phyloP scores from a whole-genome alignment of 2,329 filamentous ascomycete species.

The Metarhizium humberi region DNA sequence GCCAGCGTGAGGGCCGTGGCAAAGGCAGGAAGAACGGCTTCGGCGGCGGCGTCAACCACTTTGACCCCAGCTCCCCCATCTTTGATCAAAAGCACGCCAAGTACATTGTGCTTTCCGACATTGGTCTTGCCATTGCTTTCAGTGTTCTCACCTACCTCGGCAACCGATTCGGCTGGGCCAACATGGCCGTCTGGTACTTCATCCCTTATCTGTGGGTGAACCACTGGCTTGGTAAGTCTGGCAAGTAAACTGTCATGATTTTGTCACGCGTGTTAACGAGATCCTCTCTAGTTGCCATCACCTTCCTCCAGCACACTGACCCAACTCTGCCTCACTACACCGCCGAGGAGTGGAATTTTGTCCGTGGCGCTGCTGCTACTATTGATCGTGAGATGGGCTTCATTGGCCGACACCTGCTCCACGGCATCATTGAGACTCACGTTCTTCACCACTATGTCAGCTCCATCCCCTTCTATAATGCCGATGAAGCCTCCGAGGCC shows the following conservation, averaged over 20 bases:
- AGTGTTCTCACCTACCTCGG: slow-evolving; percentile 58
- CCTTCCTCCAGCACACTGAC: slow-evolving; percentile 95
- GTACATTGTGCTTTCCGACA: slow-evolving; percentile 75
- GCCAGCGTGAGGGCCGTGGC: slow-evolving; percentile 86
- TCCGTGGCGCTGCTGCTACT: slow-evolving; percentile 86
- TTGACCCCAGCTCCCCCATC: slow-evolving; percentile 76
- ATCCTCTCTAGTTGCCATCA: slow-evolving; percentile 79
- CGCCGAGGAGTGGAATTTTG: slow-evolving; percentile 79
- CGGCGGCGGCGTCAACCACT: slow-evolving; percentile 84
- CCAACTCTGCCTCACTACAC: slow-evolving; percentile 89
- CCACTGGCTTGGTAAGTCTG: slow-evolving; percentile 89
- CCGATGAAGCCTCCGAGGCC: slow-evolving; percentile 86
- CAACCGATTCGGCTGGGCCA: slow-evolving; percentile 71
- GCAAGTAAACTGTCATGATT: neutral
- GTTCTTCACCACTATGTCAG: slow-evolving; percentile 97
- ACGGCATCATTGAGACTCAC: slow-evolving; percentile 96
- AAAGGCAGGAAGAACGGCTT: slow-evolving; percentile 83
- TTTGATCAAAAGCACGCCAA: slow-evolving; percentile 89
- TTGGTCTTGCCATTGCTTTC: slow-evolving; percentile 61
- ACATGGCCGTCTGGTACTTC: slow-evolving; percentile 91
- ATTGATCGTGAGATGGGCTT: slow-evolving; percentile 97
- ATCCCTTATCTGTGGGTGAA: slow-evolving; percentile 96
- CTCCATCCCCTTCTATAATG: slow-evolving; percentile 93
- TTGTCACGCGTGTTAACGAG: slow-evolving; percentile 15
- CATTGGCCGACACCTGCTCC: slow-evolving; percentile 80